These are phyloP conservation scores for Sungouiozyma intestinalis DNA, from an alignment of 805 yeast species.

Conservation along the genomic window DNA sequence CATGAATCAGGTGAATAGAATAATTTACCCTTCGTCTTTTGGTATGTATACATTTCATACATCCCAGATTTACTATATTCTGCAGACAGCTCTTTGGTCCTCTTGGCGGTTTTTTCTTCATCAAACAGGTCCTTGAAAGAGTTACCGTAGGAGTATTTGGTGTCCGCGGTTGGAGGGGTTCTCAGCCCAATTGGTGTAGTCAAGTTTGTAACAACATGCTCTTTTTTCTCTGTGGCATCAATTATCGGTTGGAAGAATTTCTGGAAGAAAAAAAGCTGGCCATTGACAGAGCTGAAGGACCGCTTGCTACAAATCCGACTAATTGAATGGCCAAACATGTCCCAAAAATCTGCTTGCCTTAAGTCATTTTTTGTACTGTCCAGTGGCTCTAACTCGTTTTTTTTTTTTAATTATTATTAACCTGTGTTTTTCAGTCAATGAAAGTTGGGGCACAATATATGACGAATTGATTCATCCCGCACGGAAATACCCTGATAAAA, in stretches of 20 bases:
- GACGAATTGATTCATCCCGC: neutral
- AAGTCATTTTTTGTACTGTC: too few species aligned
- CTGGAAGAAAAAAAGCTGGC: constrained; percentile 14
- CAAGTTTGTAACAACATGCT: constrained; percentile 27
- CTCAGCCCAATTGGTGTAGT: constrained; percentile 39
- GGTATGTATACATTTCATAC: constrained; percentile 51
- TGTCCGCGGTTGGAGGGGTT: constrained; percentile 27
- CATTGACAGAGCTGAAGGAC: constrained; percentile 1
- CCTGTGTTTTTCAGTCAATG: neutral
- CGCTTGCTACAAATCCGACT: neutral
- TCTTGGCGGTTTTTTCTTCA: constrained; percentile 35
- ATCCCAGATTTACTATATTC: constrained; percentile 62
- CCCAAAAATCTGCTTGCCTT: too few species aligned
- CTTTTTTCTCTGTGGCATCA: constrained; percentile 29
- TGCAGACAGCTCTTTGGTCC: constrained; percentile 45
- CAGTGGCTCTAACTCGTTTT: too few species aligned
- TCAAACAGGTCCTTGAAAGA: constrained; percentile 38
- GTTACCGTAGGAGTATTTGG: constrained; percentile 32
- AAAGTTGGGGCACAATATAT: neutral
- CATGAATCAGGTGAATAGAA: constrained; percentile 74
- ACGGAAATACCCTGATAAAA: neutral
- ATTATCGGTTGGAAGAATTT: constrained; percentile 29
- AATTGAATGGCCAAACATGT: neutral
- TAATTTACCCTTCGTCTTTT: constrained; percentile 74
- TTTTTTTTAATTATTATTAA: too few species aligned